Base-by-base conservation (phyloP, 768 basidiomycete species). In the Gymnopilus dilepis region DNA sequence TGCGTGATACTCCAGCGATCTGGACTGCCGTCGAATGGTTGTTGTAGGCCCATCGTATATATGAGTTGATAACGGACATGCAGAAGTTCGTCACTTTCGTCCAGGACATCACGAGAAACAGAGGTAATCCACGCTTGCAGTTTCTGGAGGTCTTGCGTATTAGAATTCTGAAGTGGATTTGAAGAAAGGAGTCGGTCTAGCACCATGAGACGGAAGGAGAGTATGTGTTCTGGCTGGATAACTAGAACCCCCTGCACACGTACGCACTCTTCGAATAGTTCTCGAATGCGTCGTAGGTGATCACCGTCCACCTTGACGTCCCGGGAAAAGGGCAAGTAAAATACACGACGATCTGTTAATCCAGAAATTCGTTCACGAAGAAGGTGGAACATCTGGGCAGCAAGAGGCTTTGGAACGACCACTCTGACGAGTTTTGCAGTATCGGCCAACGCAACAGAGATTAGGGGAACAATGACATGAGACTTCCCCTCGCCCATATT, bases 401-500 rank as follows among this genome's bases (percentile, higher is more conserved):
- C 70, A 31, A 85, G 73, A 0, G 83, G 70, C 56, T 84, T 85
- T 19, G 83, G 72, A 24, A 82, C 79, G 4, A 86, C 71, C 37
- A 86, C 77, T 11, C 85, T 77, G 37, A 79, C 79, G 1, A 86
- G 69, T 31, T 72, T 76, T 1, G 72, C 12, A 1, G 80, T 76
- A 63, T 86, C 73, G 0, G 84, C 80, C 12, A 86, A 73, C 4
- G 67, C 65, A 3, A 75, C 64, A 0, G 74, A 72, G 1, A 76
- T 69, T 31, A 84, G 70, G 0, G 85, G 84, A 2, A 85, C 74
- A 19, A 86, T 86, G 6, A 83, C 82, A 3, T 77, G 74, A 13
- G 81, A 78, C 60, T 86, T 85, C 1, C 84, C 85, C 57, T 86
- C 84, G 2, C 84, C 84, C 84, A 86, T 86, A 53, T 86, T 84